phyloP scores from a whole-genome alignment of 2,329 filamentous ascomycete species.

The Epichloe hybrida region DNA sequence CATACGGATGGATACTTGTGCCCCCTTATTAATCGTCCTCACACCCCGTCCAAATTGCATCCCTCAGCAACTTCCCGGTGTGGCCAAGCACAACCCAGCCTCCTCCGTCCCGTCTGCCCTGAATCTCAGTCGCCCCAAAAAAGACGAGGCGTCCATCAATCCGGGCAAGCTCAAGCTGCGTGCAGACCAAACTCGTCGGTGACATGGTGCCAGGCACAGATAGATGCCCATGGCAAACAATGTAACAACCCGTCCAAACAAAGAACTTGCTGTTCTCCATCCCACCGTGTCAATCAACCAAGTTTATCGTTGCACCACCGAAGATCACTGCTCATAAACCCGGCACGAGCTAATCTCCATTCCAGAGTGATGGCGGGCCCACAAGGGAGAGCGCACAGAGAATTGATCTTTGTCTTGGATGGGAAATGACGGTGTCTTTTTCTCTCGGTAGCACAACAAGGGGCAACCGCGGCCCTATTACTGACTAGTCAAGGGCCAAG shows the following conservation, averaged over 20 bases:
- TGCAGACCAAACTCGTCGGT: too few species aligned
- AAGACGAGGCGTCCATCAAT: too few species aligned
- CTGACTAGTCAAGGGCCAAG: background rate
- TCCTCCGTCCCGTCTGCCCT: background rate
- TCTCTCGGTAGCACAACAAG: background rate
- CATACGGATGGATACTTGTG: too few species aligned
- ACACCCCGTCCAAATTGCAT: too few species aligned
- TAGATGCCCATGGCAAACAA: too few species aligned
- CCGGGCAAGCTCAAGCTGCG: too few species aligned
- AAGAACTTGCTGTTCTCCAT: too few species aligned
- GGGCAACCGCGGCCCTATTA: background rate
- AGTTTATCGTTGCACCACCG: background rate
- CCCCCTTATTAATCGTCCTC: too few species aligned
- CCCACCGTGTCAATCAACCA: background rate
- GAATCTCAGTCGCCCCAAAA: background rate
- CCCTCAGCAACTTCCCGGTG: too few species aligned
- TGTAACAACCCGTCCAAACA: too few species aligned
- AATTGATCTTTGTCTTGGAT: background rate
- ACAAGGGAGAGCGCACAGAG: background rate
- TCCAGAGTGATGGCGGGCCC: background rate
- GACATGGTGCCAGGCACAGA: too few species aligned
- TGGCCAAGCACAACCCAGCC: too few species aligned
- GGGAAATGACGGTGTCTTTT: background rate
- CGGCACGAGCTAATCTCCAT: background rate
- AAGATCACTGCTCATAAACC: background rate